Conservation (phyloP, 176 grass and related monocot genomes). For the Ensete glaucum region DNA sequence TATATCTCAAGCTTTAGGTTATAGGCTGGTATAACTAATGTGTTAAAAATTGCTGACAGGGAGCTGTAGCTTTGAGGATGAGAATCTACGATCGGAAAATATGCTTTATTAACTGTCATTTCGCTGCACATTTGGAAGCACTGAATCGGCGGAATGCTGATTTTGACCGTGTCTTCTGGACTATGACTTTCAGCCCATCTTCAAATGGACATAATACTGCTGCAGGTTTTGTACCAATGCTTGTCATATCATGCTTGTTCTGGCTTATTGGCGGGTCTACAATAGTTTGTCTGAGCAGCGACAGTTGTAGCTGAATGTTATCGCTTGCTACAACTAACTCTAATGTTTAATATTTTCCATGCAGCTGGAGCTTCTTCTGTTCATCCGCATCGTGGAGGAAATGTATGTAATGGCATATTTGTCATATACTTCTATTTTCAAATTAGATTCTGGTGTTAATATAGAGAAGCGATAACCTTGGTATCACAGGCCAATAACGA, state of each 20-base stretch:
- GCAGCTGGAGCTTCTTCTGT: slow-evolving; percentile 53
- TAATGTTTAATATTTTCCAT: slow-evolving; percentile 23
- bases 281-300: background rate
- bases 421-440: slow-evolving; percentile 20
- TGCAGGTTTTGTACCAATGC: slow-evolving; percentile 36
- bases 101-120: slow-evolving; percentile 96
- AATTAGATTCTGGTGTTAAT: background rate
- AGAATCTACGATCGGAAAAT: slow-evolving; percentile 64
- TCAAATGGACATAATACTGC: slow-evolving; percentile 33
- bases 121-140: slow-evolving; percentile 92
- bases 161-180: slow-evolving; percentile 81
- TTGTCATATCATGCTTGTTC: background rate
- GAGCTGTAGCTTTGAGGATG: slow-evolving; percentile 83
- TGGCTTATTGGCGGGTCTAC: background rate
- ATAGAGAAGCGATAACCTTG: slow-evolving; percentile 19
- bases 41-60: slow-evolving; percentile 30
- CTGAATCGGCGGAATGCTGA: slow-evolving; percentile 81
- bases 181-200: slow-evolving; percentile 47
- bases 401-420: slow-evolving; percentile 54
- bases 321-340: slow-evolving; percentile 1
- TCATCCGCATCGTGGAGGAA: slow-evolving; percentile 45
- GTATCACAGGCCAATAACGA: slow-evolving; percentile 33
- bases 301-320: background rate
- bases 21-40: background rate
- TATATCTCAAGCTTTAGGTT: background rate